Percentiles rank a stretch among this genome's conserved stretches.
Conservation (phyloP, 2,329 filamentous ascomycete species). For the Metarhizium brunneum region DNA sequence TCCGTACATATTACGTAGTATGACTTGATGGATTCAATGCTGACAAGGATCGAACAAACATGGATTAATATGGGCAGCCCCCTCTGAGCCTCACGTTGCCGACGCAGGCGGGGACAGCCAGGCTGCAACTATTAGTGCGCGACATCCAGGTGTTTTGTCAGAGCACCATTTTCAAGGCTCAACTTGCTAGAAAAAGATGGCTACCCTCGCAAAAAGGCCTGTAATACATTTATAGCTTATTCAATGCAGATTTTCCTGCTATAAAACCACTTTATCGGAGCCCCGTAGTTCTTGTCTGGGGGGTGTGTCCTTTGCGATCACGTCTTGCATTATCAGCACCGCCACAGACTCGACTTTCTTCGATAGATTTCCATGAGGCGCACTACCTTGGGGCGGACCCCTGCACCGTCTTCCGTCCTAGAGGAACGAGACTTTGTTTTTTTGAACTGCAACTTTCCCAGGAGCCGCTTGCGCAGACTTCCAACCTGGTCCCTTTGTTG, state of each 20-base stretch:
- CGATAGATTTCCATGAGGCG: slow-evolving; percentile 34
- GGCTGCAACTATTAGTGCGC: neutral
- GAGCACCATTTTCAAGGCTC: neutral
- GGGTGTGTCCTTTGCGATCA: neutral
- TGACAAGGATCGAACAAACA: too few species aligned
- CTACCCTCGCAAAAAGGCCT: neutral
- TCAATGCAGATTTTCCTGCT: neutral
- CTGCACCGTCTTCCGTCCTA: slow-evolving; percentile 14
- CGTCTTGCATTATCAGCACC: slow-evolving; percentile 17
- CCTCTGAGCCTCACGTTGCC: slow-evolving; percentile 1
- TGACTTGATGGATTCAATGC: too few species aligned
- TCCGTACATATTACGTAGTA: too few species aligned
- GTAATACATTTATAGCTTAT: neutral
- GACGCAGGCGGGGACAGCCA: neutral
- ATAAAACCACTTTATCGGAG: neutral
- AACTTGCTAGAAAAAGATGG: neutral
- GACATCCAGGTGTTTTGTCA: neutral
- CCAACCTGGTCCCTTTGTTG: neutral
- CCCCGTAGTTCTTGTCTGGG: neutral
- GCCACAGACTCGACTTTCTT: slow-evolving; percentile 32
- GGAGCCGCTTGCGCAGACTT: neutral
- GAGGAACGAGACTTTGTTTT: neutral
- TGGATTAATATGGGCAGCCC: too few species aligned
- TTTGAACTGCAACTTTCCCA: neutral
- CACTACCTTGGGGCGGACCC: slow-evolving; percentile 18